Evolutionary conservation across 2,329 filamentous ascomycete species (phyloP).

Genomic region (Aspergillus caelatus): DNA sequence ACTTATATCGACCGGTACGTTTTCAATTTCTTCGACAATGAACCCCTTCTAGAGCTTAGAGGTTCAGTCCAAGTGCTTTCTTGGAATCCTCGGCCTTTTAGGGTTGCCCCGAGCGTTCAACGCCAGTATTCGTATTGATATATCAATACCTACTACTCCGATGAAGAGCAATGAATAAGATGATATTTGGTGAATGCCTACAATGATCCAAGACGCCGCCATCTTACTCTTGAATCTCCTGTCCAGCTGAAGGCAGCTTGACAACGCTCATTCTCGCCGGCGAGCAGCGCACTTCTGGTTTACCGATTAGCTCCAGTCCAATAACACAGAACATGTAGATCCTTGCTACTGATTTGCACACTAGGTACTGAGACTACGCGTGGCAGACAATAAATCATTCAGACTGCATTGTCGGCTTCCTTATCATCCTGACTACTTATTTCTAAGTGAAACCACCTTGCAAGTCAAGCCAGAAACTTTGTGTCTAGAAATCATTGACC

Average conservation of each 20-base stretch:
- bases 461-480: not conserved
- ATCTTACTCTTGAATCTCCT: too few relatives aligned
- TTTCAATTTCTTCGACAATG: not conserved
- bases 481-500: not conserved
- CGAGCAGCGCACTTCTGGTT: not conserved
- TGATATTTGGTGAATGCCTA: not conserved
- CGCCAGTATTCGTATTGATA: not conserved
- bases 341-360: too few relatives aligned
- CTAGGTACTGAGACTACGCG: too few relatives aligned
- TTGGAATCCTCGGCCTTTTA: not conserved
- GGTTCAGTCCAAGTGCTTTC: not conserved
- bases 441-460: too few relatives aligned
- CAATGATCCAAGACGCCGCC: too few relatives aligned
- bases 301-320: not conserved
- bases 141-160: not conserved
- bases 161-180: not conserved
- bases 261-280: not conserved
- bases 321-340: not conserved
- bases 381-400: not conserved
- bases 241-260: too few relatives aligned
- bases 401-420: not conserved
- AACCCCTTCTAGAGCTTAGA: not conserved
- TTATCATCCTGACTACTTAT: not conserved
- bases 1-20: too few relatives aligned
- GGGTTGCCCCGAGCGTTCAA: not conserved